phyloP scores from a whole-genome alignment of 768 basidiomycete species.

The Asterophora lycoperdoides region DNA sequence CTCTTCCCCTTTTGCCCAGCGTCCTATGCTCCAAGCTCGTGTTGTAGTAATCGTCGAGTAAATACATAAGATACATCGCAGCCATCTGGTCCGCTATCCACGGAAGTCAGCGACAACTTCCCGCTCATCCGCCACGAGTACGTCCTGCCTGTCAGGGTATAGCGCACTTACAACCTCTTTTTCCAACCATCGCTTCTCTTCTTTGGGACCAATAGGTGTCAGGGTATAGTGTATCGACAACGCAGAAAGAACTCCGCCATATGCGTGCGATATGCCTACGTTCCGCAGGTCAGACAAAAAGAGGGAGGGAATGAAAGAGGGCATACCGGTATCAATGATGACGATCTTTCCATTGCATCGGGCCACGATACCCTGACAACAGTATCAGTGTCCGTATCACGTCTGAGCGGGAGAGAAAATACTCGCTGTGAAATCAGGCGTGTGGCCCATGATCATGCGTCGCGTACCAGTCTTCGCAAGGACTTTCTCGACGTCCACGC shows the following conservation, averaged over 20 bases:
- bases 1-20: not conserved
- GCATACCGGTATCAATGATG: slow-evolving; percentile 87
- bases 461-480: slow-evolving; percentile 73
- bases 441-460: slow-evolving; percentile 95
- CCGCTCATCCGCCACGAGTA: slow-evolving; percentile 46
- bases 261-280: slow-evolving; percentile 89
- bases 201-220: slow-evolving; percentile 43
- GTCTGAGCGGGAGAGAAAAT: slow-evolving; percentile 13
- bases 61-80: not conserved
- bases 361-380: slow-evolving; percentile 64
- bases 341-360: slow-evolving; percentile 91
- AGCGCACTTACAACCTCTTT: slow-evolving; percentile 64
- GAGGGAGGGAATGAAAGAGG: not conserved
- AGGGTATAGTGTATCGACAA: slow-evolving; percentile 84
- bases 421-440: slow-evolving; percentile 74
- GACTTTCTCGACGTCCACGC: slow-evolving; percentile 67
- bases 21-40: not conserved
- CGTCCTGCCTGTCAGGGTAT: slow-evolving; percentile 49
- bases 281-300: not conserved
- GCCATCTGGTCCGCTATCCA: slow-evolving; percentile 1
- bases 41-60: not conserved
- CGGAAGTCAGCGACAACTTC: slow-evolving; percentile 42
- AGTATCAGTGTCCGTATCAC: not conserved
- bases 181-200: slow-evolving; percentile 49
- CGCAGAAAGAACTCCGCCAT: slow-evolving; percentile 89